Base-by-base conservation (phyloP, 1,284 basidiomycete species). In the Neotropicomus parvogracilis region DNA sequence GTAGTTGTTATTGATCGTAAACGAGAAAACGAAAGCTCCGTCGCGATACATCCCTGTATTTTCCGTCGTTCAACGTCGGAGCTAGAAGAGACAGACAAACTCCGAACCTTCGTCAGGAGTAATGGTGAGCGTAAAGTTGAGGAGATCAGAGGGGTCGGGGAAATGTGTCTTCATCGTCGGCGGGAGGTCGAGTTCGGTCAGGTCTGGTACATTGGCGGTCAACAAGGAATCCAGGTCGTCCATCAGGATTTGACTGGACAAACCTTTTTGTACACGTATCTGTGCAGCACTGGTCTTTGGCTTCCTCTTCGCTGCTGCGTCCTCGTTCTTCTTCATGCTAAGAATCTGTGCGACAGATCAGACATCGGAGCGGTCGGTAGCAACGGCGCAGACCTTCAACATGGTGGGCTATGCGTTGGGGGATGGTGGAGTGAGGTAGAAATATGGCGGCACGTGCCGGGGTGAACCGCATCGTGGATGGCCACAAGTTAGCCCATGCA, bases 181-280 rank as follows among this genome's bases (percentile, higher is more conserved):
- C 41, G 97, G 95, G 12, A 98, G 75, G 67, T 98, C 97, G 41
- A 99, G 83, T 70, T 99, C 97, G 26, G 97, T 97, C 54, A 99
- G 68, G 68, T 99, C 97, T 98, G 62, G 14, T n/a, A 48, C 9
- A 28, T 39, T 7, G 19, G 26, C 44, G 28, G 43, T 59, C 44
- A 39, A 37, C 44, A 40, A 21, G 42, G 32, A 33, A 37, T 49
- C 13, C 44, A 46, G 13, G 35, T 26, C 20, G 32, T 19, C 32
- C 13, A 33, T 17, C 13, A 12, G n/a, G 37, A 16, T 9, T n/a
- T 29, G 28, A 8, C n/a, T n/a, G 19, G 34, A 55, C 64, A 26
- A 56, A 94, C 95, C 95, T 78, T 99, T 99, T 78, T 99, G 97
- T 13, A 98, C 94, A 48, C 95, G 85, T 65, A 99, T 88, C 71